Base-by-base conservation (phyloP, 345 rosid genomes). In the Euphorbia pulcherrima region DNA sequence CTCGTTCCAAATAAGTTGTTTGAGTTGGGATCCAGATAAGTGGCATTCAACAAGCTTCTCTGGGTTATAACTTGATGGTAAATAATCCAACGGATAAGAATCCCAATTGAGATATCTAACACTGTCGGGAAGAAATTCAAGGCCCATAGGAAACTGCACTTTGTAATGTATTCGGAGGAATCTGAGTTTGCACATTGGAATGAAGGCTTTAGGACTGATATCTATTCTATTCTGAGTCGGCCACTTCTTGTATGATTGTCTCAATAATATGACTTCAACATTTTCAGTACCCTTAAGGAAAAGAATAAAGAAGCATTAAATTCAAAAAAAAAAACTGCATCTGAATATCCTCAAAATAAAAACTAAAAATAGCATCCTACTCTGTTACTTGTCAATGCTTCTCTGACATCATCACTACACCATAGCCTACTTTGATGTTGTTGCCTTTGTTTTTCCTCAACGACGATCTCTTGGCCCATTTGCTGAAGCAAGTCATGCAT, bases 41-140 rank as follows among this genome's bases (percentile, higher is more conserved):
- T 17, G 27, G 50, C 26, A 58, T 26, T 48, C 56, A 29, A 65
- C 68, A 46, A 65, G 57, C 18, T 65, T 46, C 8, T 14, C 24
- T 1, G 57, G 57, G 4, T 17, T 5, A 16, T 47, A 65, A 13
- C n/a, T n/a, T 14, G 57, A 47, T 11, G 68, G 68, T 14, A 64
- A 48, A 27, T 14, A 7, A 6, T 26, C 30, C 3, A 14, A 23
- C 2, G 68, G 68, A 41, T 26, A 48, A 1, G 8, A 13, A 28
- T 18, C 12, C 68, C 68, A 64, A 0, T 14, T 0, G 23, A 64
- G 39, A 47, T 16, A 16, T 17, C 57, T 40, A 5, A 64, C 26
- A 53, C n/a, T n/a, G 5, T 47, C 21, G 2, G 68, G 68, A 27
- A 64, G 68, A 47, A 37, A 64, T 24, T 64, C 68, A 14, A 64